Conservation (phyloP, 2,329 filamentous ascomycete species). For the Teratosphaeria nubilosa region DNA sequence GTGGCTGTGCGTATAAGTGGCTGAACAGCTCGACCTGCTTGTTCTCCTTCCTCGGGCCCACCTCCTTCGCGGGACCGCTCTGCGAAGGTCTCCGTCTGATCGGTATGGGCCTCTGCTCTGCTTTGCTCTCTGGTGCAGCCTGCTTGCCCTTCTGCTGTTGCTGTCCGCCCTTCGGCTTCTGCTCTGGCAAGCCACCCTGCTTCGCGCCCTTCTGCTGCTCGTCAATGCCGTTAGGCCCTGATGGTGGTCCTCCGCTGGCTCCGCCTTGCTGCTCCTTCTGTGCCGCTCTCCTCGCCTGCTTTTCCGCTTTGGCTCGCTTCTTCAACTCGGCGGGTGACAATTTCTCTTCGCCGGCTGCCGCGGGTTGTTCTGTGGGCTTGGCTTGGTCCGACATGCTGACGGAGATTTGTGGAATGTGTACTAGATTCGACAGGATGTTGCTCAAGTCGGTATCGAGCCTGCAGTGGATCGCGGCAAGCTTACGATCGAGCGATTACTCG, state of each 20-base stretch:
- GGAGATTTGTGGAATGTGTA: not conserved
- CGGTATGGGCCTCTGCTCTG: conserved; percentile 7
- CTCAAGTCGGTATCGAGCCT: not conserved
- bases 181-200: conserved; percentile 5
- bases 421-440: not conserved
- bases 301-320: conserved; percentile 82
- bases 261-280: conserved; percentile 22
- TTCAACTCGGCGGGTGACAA: conserved; percentile 72
- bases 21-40: conserved; percentile 70
- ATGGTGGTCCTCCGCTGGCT: conserved; percentile 4
- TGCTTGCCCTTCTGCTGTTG: conserved; percentile 21
- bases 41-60: conserved; percentile 34
- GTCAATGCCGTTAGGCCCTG: conserved; percentile 8
- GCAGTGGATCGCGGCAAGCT: not conserved
- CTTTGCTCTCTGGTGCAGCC: conserved; percentile 6
- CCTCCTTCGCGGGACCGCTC: conserved; percentile 2
- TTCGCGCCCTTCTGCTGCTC: conserved; percentile 8
- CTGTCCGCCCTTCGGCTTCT: conserved; percentile 13
- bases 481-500: not conserved
- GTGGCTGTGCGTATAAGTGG: conserved; percentile 56
- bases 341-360: conserved; percentile 36
- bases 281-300: conserved; percentile 66
- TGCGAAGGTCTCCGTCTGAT: conserved; percentile 10
- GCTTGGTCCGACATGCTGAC: conserved; percentile 10
- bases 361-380: conserved; percentile 4